These are phyloP conservation scores for Saturnispora zaruensis DNA, from an alignment of 805 yeast species.

Conservation along the genomic window DNA sequence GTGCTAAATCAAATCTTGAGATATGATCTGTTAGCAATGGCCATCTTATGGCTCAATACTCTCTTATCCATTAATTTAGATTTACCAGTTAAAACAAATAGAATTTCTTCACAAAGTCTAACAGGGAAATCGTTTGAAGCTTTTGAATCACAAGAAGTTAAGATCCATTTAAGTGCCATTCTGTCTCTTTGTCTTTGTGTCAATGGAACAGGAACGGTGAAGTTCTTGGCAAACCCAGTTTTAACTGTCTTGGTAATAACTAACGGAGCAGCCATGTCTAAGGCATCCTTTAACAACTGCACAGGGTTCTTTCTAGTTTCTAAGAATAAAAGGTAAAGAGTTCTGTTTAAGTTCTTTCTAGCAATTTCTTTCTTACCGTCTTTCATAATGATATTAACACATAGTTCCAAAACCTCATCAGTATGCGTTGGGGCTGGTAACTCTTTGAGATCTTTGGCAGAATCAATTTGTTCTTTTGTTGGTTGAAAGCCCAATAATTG, in stretches of 20 bases:
- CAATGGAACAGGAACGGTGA: slow-evolving; percentile 75
- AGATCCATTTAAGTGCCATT: slow-evolving; percentile 83
- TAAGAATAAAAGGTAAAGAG: slow-evolving; percentile 70
- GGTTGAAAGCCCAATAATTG: slow-evolving; percentile 42
- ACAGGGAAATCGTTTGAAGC: slow-evolving; percentile 76
- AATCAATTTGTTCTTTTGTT: slow-evolving; percentile 52
- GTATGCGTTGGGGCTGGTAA: slow-evolving; percentile 50
- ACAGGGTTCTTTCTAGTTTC: slow-evolving; percentile 75
- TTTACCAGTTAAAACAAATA: slow-evolving; percentile 68
- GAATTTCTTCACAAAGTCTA: slow-evolving; percentile 82
- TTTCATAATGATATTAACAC: slow-evolving; percentile 84
- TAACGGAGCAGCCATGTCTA: slow-evolving; percentile 80
- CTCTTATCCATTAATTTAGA: slow-evolving; percentile 80
- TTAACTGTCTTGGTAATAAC: slow-evolving; percentile 67
- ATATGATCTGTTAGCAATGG: slow-evolving; percentile 80
- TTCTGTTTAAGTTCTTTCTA: slow-evolving; percentile 60
- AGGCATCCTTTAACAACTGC: slow-evolving; percentile 56
- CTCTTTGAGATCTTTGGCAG: slow-evolving; percentile 41
- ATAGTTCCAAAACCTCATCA: slow-evolving; percentile 67
- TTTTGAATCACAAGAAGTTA: slow-evolving; percentile 76
- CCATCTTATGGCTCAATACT: slow-evolving; percentile 73
- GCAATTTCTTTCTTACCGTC: slow-evolving; percentile 84
- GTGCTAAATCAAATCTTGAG: slow-evolving; percentile 18
- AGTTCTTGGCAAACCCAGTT: slow-evolving; percentile 80
- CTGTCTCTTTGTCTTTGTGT: slow-evolving; percentile 75